These are phyloP conservation scores for Kappamyces sp. DNA, from an alignment of 192 early-diverging fungal species.

Conservation along the genomic window DNA sequence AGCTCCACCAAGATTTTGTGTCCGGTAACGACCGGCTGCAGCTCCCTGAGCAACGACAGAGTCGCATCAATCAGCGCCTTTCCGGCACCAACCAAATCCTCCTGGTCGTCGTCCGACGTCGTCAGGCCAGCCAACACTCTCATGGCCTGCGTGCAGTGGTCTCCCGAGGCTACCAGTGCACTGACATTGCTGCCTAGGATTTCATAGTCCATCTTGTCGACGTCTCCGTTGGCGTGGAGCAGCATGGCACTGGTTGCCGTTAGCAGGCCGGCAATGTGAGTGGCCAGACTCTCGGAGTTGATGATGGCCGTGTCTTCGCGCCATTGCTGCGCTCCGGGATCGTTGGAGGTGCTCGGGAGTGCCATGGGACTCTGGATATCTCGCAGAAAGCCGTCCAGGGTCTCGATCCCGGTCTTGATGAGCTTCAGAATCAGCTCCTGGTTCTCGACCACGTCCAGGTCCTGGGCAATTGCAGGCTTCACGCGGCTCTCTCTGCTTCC, in stretches of 20 bases:
- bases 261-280: slow-evolving; percentile 37
- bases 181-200: slow-evolving; percentile 33
- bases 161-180: slow-evolving; percentile 39
- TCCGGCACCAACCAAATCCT: slow-evolving; percentile 33
- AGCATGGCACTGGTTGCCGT: slow-evolving; percentile 42
- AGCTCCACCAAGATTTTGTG: slow-evolving; percentile 28
- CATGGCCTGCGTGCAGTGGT: slow-evolving; percentile 47
- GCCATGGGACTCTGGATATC: slow-evolving; percentile 39
- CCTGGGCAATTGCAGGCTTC: not conserved
- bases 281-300: slow-evolving; percentile 40
- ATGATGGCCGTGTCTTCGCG: slow-evolving; percentile 51
- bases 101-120: slow-evolving; percentile 27
- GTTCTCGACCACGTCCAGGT: slow-evolving; percentile 1
- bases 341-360: slow-evolving; percentile 44
- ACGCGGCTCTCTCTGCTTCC: not conserved
- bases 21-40: slow-evolving; percentile 36
- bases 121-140: slow-evolving; percentile 44
- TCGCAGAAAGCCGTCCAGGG: not conserved
- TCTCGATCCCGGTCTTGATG: slow-evolving; percentile 6
- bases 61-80: slow-evolving; percentile 25
- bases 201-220: slow-evolving; percentile 53
- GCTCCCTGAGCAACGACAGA: slow-evolving; percentile 29
- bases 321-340: slow-evolving; percentile 43
- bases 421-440: not conserved
- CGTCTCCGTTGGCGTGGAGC: slow-evolving; percentile 35